phyloP scores from a whole-genome alignment of 306 rosid genomes.

The Trifolium subterraneum region DNA sequence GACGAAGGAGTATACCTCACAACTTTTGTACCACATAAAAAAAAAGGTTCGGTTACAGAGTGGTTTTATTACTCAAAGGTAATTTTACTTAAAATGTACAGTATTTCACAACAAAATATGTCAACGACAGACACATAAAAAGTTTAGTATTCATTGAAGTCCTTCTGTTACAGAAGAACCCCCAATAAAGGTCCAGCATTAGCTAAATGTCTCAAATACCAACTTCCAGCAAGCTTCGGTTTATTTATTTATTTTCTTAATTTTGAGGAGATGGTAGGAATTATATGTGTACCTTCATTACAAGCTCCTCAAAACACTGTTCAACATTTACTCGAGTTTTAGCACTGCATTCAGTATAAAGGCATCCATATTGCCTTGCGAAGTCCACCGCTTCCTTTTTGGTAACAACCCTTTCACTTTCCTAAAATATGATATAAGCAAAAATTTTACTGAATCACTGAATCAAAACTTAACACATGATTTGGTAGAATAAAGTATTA shows the following conservation, averaged over 20 bases:
- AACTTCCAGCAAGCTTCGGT: not conserved
- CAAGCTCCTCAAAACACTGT: slow-evolving; percentile 84
- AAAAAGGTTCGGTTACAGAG: not conserved
- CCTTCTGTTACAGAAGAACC: not conserved
- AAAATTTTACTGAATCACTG: slow-evolving; percentile 13
- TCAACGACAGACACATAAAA: not conserved
- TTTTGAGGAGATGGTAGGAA: slow-evolving; percentile 17
- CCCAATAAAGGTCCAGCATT: not conserved
- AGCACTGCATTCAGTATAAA: slow-evolving; percentile 78
- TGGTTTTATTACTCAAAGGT: not conserved
- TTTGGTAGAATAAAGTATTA: slow-evolving; percentile 2
- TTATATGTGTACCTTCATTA: slow-evolving; percentile 62
- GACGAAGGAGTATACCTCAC: too few relatives aligned
- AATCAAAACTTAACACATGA: slow-evolving; percentile 3
- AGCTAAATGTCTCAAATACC: not conserved
- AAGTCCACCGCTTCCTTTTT: slow-evolving; percentile 73
- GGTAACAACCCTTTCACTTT: slow-evolving; percentile 75
- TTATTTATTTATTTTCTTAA: not conserved
- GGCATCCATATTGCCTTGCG: slow-evolving; percentile 80
- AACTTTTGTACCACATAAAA: too few relatives aligned
- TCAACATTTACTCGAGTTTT: slow-evolving; percentile 77
- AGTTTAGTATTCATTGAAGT: not conserved
- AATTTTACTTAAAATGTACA: not conserved
- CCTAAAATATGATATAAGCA: slow-evolving; percentile 51
- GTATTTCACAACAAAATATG: not conserved